A percentile compares a stretch with the other conserved stretches of the same genome.
phyloP scores from a whole-genome alignment of 2,329 filamentous ascomycete genomes.

The Akanthomyces muscarius region DNA sequence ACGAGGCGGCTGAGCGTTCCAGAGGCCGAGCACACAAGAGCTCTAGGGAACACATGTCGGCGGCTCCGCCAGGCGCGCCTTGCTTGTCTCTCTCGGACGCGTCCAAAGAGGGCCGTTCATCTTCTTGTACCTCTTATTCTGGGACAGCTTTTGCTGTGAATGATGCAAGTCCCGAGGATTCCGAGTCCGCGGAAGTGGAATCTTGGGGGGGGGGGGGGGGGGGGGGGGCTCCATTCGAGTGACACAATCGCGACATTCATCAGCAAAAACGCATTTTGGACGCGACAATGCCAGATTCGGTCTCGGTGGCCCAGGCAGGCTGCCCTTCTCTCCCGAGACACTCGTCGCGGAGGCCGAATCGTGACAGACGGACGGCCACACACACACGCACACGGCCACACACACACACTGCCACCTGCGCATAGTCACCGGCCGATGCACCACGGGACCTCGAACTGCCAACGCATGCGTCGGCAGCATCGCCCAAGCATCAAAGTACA shows the following conservation, averaged over 20 bases:
- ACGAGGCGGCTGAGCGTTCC: not conserved
- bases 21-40: not conserved
- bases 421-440: not conserved
- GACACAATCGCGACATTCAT: not conserved
- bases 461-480: conserved; percentile 7
- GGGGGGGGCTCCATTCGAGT: not conserved
- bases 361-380: not conserved
- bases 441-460: conserved; percentile 8
- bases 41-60: not conserved
- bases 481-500: not conserved
- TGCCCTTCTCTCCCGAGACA: not conserved
- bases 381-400: not conserved
- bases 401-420: not conserved
- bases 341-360: conserved; percentile 6
- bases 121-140: not conserved
- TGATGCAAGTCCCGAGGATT: not conserved
- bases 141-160: not conserved
- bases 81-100: not conserved
- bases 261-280: not conserved
- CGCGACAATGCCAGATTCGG: not conserved
- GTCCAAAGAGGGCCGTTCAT: not conserved
- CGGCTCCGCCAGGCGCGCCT: conserved; percentile 4
- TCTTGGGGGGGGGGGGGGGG: too few relatives aligned
- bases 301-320: not conserved
- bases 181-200: not conserved